Percentiles rank a stretch among this genome's conserved stretches.
Evolutionary conservation across 2,329 filamentous ascomycete species (phyloP).

Genomic region (Sclerotinia sclerotiorum): DNA sequence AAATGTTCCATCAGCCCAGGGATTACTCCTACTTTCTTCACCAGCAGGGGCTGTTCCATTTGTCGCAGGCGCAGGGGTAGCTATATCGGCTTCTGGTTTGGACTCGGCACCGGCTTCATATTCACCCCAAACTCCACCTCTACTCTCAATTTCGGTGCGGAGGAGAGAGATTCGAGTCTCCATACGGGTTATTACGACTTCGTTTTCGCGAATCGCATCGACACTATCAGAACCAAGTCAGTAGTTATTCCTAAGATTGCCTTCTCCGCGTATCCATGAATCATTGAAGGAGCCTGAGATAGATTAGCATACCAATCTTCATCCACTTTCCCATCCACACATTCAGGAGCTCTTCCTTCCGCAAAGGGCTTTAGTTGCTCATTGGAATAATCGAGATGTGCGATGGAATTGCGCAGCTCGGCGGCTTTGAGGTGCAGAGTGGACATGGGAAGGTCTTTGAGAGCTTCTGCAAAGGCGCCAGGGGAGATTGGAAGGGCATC

Average conservation of each 20-base stretch:
- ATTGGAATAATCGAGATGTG: constrained; percentile 73
- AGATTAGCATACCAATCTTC: constrained; percentile 54
- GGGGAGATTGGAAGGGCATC: constrained; percentile 61
- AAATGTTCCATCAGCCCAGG: constrained; percentile 65
- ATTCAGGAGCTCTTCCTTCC: constrained; percentile 41
- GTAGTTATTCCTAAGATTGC: constrained; percentile 66
- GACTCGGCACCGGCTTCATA: constrained; percentile 51
- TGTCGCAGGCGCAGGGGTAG: neutral
- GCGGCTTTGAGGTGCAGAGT: constrained; percentile 70
- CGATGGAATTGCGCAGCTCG: constrained; percentile 73
- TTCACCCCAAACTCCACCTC: constrained; percentile 58
- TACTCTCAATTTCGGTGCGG: constrained; percentile 58
- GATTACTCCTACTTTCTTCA: constrained; percentile 32
- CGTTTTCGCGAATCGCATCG: constrained; percentile 74
- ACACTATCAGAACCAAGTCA: constrained; percentile 59
- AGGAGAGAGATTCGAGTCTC: constrained; percentile 64
- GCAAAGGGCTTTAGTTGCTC: constrained; percentile 69
- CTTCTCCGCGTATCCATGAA: constrained; percentile 68
- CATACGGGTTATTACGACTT: constrained; percentile 67
- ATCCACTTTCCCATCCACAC: constrained; percentile 52
- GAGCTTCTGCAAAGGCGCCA: constrained; percentile 63
- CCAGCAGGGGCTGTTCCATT: constrained; percentile 32
- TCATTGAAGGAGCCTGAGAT: neutral
- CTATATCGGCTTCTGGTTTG: constrained; percentile 35
- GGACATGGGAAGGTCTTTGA: constrained; percentile 64